Evolutionary conservation across 805 yeast genomes (phyloP), one percentile per base, ranked within the genome.

Genomic region (Kurtzmaniella cleridarum): DNA sequence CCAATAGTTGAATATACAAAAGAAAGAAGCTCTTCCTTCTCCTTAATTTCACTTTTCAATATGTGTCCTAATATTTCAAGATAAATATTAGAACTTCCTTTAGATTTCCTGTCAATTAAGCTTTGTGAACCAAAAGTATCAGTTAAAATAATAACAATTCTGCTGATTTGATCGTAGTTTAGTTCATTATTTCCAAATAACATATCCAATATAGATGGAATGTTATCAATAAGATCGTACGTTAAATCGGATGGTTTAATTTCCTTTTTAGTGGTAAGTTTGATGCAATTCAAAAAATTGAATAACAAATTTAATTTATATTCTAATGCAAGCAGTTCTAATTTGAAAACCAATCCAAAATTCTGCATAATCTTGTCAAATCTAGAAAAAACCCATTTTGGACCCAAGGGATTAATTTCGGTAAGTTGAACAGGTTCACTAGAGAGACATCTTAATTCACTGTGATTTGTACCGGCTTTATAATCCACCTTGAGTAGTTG

Each of bases 331-430:
- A 66, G 33, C 7, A 43, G 39, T 3, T 48, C 43, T 57, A 56
- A 59, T 30, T 47, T 46, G 36, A 62, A 54, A 1, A 54, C 49
- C 5, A 55, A 28, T 1, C 47, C 45, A 6, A 64, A 27, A 16
- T 49, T 44, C 23, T 57, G 61, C 36, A 64, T 39, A 1, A 67
- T 47, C 39, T 53, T 51, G 26, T 63, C 66, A 35, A 58, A 57
- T 29, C 60, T 55, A 2, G 50, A 33, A 36, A 47, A 57, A 2
- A 60, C 53, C 74, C 74, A 68, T 39, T 57, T 50, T 2, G 62
- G 45, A 16, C 57, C 53, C 18, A 68, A 30, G 0, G 69, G 48
- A 34, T 53, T 49, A 7, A 68, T 53, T 27, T 68, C 73, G 12
- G 36, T 31, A 3, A 64, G 34, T 1, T 45, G 24, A 1, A 68